These are phyloP conservation scores for Umbelopsis sp. DNA, from an alignment of 192 early-diverging fungal species.

Conservation along the genomic window DNA sequence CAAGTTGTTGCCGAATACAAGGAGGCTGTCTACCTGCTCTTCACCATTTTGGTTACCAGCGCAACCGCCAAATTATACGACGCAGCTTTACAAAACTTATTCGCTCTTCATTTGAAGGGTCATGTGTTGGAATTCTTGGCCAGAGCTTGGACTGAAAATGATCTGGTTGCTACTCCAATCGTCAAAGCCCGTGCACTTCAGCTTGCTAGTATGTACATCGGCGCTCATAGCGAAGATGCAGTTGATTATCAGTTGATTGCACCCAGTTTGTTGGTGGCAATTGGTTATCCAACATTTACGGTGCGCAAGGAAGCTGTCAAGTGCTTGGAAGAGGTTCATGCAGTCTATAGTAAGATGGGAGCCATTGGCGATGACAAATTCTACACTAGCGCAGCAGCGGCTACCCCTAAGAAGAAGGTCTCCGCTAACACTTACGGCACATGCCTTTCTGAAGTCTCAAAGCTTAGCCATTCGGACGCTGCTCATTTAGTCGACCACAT, in stretches of 20 bases:
- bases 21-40: slow-evolving; percentile 25
- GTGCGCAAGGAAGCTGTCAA: slow-evolving; percentile 67
- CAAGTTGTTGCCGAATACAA: slow-evolving; percentile 22
- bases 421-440: slow-evolving; percentile 63
- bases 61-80: slow-evolving; percentile 40
- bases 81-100: slow-evolving; percentile 40
- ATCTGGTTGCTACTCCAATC: slow-evolving; percentile 19
- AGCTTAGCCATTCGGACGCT: slow-evolving; percentile 52
- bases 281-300: slow-evolving; percentile 53
- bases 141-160: slow-evolving; percentile 42
- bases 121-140: slow-evolving; percentile 47
- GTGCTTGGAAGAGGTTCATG: slow-evolving; percentile 57
- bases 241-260: slow-evolving; percentile 69
- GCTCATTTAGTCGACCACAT: slow-evolving; percentile 54
- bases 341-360: slow-evolving; percentile 47
- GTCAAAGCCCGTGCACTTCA: slow-evolving; percentile 58
- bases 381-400: slow-evolving; percentile 24
- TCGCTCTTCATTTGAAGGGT: slow-evolving; percentile 39
- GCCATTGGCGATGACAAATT: slow-evolving; percentile 36
- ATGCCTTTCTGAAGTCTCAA: slow-evolving; percentile 49
- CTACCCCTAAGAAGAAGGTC: slow-evolving; percentile 53
- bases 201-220: slow-evolving; percentile 53
- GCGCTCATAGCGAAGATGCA: slow-evolving; percentile 18
- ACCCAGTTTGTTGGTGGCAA: slow-evolving; percentile 70
- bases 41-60: slow-evolving; percentile 44